Base-by-base conservation (phyloP, 495 filamentous ascomycete genomes). In the Trichoderma virens region DNA sequence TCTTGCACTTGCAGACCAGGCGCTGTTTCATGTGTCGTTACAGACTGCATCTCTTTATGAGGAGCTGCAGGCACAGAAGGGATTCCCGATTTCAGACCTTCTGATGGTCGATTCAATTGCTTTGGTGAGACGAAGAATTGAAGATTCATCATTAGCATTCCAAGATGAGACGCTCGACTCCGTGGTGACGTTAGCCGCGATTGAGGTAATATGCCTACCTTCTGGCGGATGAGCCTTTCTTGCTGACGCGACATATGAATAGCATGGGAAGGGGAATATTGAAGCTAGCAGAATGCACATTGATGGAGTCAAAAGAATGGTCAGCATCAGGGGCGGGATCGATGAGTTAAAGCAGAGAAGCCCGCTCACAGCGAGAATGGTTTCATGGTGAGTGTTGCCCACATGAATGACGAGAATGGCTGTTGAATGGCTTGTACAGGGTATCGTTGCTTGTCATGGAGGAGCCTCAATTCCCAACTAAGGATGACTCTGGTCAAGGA, bases 21-120 rank as follows among this genome's bases (percentile, higher is more conserved):
- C 79, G n/a, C 54, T 83, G 27, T 82, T 83, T 54, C 78, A 82
- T 64, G 80, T 83, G 34, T 79, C 79, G 13, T 67, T 83, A 9
- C 79, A 82, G 67, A 82, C 79, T n/a, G 81, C 79, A 61, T 81
- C 74, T 66, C 76, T 80, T 14, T 79, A 83, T 65, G 80, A 82
- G 32, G 81, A 83, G 67, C 39, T 79, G 18, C 64, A 74, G 11
- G 79, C 79, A 16, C 76, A 77, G 65, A 79, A 74, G 54, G 80
- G 79, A 0, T 82, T 82, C 47, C 71, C 70, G 32, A 68, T 67
- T 3, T 83, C 81, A 0, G 79, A 81, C 43, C 65, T 82, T 30
- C 75, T 82, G 64, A 83, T 82, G 80, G 74, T 72, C 16, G 81
- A 83, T 63, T 81, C 79, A 0, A 76, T 83, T 27, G 66, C 76